Conservation (phyloP, 345 rosid species). For the Combretum micranthum region DNA sequence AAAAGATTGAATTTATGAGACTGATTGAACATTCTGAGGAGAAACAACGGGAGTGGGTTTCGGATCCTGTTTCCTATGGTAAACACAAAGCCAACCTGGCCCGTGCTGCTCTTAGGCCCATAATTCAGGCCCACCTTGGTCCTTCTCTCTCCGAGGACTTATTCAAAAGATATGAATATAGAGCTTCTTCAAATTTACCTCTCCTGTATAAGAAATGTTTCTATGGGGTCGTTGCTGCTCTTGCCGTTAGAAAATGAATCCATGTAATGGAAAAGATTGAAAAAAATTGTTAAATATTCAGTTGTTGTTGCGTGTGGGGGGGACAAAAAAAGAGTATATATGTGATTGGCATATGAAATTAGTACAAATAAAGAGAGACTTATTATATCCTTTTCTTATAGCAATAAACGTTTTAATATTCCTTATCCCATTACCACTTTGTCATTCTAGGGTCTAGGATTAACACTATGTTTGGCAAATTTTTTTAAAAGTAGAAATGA, state of each 20-base stretch:
- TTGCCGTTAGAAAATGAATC: constrained; percentile 25
- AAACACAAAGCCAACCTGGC: constrained; percentile 46
- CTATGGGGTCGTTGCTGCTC: constrained; percentile 39
- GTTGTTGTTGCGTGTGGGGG: no score
- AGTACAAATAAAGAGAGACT: no score
- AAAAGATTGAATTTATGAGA: constrained; percentile 39
- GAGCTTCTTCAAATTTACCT: constrained; percentile 29
- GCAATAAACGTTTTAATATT: no score
- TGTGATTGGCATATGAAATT: no score
- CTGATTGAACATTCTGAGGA: constrained; percentile 36
- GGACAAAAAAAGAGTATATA: no score
- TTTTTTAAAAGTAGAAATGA: no score
- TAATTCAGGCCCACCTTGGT: constrained; percentile 44
- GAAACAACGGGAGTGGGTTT: constrained; percentile 43
- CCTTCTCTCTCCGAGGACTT: constrained; percentile 33
- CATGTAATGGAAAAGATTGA: no score
- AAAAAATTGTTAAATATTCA: no score
- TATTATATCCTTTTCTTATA: no score
- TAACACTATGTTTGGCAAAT: no score
- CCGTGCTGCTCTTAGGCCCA: constrained; percentile 44
- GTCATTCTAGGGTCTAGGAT: no score
- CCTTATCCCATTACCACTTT: no score
- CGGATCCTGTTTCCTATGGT: constrained; percentile 46
- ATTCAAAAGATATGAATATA: constrained; percentile 31
- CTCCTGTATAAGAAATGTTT: constrained; percentile 43